These are phyloP conservation scores for Aspergillus egyptiacus DNA, from an alignment of 495 filamentous ascomycete species.

Conservation along the genomic window DNA sequence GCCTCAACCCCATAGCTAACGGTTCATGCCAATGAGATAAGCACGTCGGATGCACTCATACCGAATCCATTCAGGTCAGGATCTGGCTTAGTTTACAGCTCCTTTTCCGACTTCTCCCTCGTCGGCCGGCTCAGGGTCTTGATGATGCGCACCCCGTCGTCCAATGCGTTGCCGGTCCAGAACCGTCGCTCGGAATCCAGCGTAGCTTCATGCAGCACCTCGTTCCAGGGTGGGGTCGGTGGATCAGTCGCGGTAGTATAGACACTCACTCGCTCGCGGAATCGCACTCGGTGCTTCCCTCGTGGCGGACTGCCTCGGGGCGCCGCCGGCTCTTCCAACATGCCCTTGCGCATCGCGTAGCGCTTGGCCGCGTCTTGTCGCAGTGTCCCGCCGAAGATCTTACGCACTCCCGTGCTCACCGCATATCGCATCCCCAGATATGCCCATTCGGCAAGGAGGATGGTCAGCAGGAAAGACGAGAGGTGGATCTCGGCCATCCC, in stretches of 20 bases:
- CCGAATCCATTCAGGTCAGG: too few relatives aligned
- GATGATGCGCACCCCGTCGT: constrained; percentile 4
- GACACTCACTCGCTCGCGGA: constrained; percentile 37
- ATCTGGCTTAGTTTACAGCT: constrained; percentile 4
- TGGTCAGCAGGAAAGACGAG: constrained; percentile 69
- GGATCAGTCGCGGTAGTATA: constrained; percentile 18
- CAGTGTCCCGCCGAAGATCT: constrained; percentile 71
- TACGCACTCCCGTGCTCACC: constrained; percentile 60
- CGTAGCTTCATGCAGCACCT: constrained; percentile 21
- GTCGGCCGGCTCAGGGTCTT: neutral
- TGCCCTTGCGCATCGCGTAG: constrained; percentile 65
- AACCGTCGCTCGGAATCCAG: constrained; percentile 30
- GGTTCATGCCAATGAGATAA: too few relatives aligned
- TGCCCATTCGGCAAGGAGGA: constrained; percentile 77
- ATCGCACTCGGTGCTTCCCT: constrained; percentile 30
- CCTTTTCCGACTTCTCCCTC: neutral
- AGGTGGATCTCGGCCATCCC: constrained; percentile 55
- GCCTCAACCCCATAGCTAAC: too few relatives aligned
- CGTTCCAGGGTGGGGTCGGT: constrained; percentile 9
- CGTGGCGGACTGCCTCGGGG: constrained; percentile 15
- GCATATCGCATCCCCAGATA: constrained; percentile 66
- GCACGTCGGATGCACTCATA: too few relatives aligned
- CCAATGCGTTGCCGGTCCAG: constrained; percentile 20
- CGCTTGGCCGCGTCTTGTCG: constrained; percentile 68
- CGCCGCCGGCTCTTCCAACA: constrained; percentile 40